Percentiles rank a stretch among this genome's conserved stretches.
Evolutionary conservation across 1,284 basidiomycete species (phyloP).

Genomic region (Xerocomus nothofagi): DNA sequence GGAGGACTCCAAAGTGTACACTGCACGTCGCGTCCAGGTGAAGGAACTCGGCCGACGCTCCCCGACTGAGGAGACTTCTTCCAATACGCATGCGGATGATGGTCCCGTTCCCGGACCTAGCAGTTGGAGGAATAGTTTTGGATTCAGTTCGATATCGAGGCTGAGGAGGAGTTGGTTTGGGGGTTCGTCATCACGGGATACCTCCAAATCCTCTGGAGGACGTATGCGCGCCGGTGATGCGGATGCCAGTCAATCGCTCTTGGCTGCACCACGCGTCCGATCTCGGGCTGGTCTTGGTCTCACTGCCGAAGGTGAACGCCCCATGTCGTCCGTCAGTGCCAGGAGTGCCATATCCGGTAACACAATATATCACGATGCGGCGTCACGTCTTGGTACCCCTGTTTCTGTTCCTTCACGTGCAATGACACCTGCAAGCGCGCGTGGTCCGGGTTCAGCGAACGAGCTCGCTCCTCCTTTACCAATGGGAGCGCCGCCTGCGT

Average conservation of each 20-base stretch:
- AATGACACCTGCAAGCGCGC: slow-evolving; percentile 38
- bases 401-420: slow-evolving; percentile 46
- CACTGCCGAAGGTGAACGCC: slow-evolving; percentile 44
- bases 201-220: slow-evolving; percentile 38
- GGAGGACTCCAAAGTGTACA: slow-evolving; percentile 54
- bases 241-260: slow-evolving; percentile 41
- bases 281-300: slow-evolving; percentile 34
- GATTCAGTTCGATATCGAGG: slow-evolving; percentile 43
- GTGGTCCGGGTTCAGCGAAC: slow-evolving; percentile 18
- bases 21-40: slow-evolving; percentile 59
- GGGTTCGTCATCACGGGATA: slow-evolving; percentile 33
- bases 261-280: slow-evolving; percentile 28
- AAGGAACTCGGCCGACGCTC: slow-evolving; percentile 42
- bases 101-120: slow-evolving; percentile 29
- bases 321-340: slow-evolving; percentile 54
- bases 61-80: slow-evolving; percentile 24
- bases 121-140: slow-evolving; percentile 38
- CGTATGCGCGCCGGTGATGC: slow-evolving; percentile 43
- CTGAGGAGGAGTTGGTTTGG: slow-evolving; percentile 56
- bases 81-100: slow-evolving; percentile 26
- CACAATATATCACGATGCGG: slow-evolving; percentile 61
- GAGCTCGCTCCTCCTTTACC: slow-evolving; percentile 18
- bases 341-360: slow-evolving; percentile 52
- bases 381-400: slow-evolving; percentile 51
- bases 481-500: slow-evolving; percentile 37